These are phyloP conservation scores for Nicotiana noctiflora DNA, from an alignment of 257 asterid genomes.

Conservation along the genomic window DNA sequence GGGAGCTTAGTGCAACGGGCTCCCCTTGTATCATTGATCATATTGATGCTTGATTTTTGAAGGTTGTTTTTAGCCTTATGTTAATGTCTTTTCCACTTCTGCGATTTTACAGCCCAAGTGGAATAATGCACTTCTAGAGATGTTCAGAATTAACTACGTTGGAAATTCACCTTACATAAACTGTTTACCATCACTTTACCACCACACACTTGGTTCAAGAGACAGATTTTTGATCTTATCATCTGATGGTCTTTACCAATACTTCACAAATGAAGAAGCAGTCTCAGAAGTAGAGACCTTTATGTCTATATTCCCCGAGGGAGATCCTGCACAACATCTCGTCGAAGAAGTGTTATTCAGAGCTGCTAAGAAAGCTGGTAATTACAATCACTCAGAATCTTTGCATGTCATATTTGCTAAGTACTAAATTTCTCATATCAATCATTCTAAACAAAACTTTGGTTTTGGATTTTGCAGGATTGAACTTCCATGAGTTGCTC, in stretches of 20 bases:
- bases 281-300: constrained; percentile 77
- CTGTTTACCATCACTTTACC: constrained; percentile 68
- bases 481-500: constrained; percentile 76
- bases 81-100: not conserved
- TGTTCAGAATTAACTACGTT: constrained; percentile 75
- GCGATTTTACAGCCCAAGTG: constrained; percentile 66
- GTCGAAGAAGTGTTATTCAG: constrained; percentile 91
- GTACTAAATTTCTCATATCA: not conserved
- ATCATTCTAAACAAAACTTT: not conserved
- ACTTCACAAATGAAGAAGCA: constrained; percentile 89
- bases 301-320: constrained; percentile 80
- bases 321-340: constrained; percentile 97
- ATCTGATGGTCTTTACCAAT: constrained; percentile 93
- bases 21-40: not conserved
- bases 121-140: constrained; percentile 84
- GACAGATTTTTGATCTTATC: constrained; percentile 90
- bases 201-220: constrained; percentile 57
- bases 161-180: constrained; percentile 77
- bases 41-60: not conserved
- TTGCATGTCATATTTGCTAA: not conserved
- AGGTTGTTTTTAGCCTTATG: not conserved
- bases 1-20: too few relatives aligned
- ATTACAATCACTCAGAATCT: not conserved
- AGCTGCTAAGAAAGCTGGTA: constrained; percentile 98
- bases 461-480: constrained; percentile 36